Evolutionary conservation across 1,284 basidiomycete species (phyloP).

Genomic region (Heterobasidion irregulare): DNA sequence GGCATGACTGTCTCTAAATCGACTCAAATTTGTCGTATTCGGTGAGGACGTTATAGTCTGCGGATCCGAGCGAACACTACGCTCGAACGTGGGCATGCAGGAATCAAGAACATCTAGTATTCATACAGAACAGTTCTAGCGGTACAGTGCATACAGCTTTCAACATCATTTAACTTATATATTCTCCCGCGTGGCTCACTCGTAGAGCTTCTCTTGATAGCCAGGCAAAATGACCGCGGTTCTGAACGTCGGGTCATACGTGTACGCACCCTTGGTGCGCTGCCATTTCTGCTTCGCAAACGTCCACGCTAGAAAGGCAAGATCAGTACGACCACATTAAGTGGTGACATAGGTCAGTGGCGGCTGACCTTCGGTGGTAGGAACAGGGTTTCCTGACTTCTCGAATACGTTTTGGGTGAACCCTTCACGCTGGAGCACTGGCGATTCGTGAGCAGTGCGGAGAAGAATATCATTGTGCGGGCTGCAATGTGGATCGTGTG

Average conservation of each 20-base stretch:
- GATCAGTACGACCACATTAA: neutral
- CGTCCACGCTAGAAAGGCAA: conserved; percentile 27
- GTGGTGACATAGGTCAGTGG: neutral
- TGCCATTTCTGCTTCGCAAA: conserved; percentile 42
- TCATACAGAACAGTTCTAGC: too few species aligned
- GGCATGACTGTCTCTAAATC: too few species aligned
- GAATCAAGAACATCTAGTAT: too few species aligned
- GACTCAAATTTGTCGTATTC: too few species aligned
- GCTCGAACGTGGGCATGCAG: too few species aligned
- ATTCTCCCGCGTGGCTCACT: conserved; percentile 1
- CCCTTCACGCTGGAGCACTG: conserved; percentile 38
- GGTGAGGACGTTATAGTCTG: too few species aligned
- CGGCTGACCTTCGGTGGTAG: conserved; percentile 33
- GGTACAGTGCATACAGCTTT: too few species aligned
- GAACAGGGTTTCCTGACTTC: conserved; percentile 31
- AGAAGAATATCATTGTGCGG: conserved; percentile 40
- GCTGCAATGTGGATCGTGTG: conserved; percentile 13
- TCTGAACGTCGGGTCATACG: conserved; percentile 19
- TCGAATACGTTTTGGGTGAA: conserved; percentile 43
- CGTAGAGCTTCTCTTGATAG: conserved; percentile 31
- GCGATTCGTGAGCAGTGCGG: conserved; percentile 28
- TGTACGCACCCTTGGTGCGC: conserved; percentile 23
- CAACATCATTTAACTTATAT: too few species aligned
- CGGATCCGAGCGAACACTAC: too few species aligned
- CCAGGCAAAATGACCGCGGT: conserved; percentile 33